Evolutionary conservation across 73 alveolate genomes (phyloP), one percentile per base, ranked within the genome.

Genomic region (Uronychia setigera): DNA sequence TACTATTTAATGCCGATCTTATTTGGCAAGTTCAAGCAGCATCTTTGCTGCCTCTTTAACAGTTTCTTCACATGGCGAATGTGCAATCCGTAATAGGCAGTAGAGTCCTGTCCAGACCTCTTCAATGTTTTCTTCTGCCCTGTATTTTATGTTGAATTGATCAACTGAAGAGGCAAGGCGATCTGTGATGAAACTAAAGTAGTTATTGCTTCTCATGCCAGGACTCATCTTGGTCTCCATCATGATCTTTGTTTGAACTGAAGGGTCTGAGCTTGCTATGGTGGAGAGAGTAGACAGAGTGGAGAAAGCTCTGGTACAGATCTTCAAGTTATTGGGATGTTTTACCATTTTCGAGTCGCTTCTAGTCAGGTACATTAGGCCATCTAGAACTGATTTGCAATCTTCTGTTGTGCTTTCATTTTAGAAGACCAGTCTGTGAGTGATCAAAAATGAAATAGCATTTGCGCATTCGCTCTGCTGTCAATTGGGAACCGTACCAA

Each of bases 401-500:
- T 46, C 67, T 5, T 46, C 86, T 1, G 58, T 19, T 14, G 32
- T 13, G 1, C 74, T 31, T 35, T 85, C 46, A 35, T 85, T 84
- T 31, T 75, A 26, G 76, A 76, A 86, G 35, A 86, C 87, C 58
- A 86, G 78, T 28, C 79, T 87, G 77, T 86, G 92, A 19, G 92
- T 86, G 57, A 86, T 79, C 57, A 86, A 27, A 58, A 86, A 86
- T 28, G 92, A 86, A 19, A 86, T 86, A 1, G 92, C 92, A 79
- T 86, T 86, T 26, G 92, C 92, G 77, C 92, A 86, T 74, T 86
- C 92, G 74, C 87, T 79, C 87, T 46, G 19, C n/a, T 46, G 67
- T 19, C 19, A 5, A 46, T 46, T 5, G n/a, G n/a, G 5, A 11
- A 11, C 67, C 67, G n/a, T 46, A 46, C 67, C 19, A 76, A 31